Conservation (phyloP, 2,329 filamentous ascomycete genomes). For the Colletotrichum neosansevieriae region DNA sequence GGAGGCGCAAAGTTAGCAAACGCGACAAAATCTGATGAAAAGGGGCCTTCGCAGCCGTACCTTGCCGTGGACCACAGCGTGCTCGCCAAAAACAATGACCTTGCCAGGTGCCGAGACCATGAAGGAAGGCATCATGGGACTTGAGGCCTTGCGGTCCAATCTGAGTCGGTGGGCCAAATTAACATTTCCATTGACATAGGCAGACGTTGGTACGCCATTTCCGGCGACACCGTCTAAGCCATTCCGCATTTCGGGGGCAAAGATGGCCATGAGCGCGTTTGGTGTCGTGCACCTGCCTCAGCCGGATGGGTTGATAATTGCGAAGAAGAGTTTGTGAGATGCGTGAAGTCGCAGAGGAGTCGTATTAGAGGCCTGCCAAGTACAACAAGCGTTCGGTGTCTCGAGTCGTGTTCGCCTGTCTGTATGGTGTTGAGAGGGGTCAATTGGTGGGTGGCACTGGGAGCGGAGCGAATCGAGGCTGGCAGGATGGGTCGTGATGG, state of each 20-base stretch:
- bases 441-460: constrained; percentile 32
- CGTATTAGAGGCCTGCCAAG: constrained; percentile 9
- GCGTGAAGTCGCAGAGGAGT: constrained; percentile 38
- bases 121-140: constrained; percentile 84
- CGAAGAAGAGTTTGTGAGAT: not conserved
- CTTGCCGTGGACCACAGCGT: constrained; percentile 98
- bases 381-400: constrained; percentile 13
- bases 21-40: constrained; percentile 1
- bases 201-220: constrained; percentile 43
- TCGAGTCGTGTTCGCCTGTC: not conserved
- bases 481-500: constrained; percentile 23
- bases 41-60: constrained; percentile 56
- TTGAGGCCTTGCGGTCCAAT: constrained; percentile 68
- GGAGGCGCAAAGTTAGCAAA: constrained; percentile 12
- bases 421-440: constrained; percentile 27
- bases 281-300: constrained; percentile 1
- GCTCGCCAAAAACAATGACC: constrained; percentile 97
- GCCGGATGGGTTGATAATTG: constrained; percentile 37
- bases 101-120: constrained; percentile 99
- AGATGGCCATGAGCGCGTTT: constrained; percentile 45
- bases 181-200: constrained; percentile 52
- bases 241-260: constrained; percentile 49
- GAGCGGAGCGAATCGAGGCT: constrained; percentile 31
- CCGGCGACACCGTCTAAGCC: constrained; percentile 44
- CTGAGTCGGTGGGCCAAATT: constrained; percentile 52